Conservation (phyloP, 192 early-diverging fungal species). For the Backusella westeae region DNA sequence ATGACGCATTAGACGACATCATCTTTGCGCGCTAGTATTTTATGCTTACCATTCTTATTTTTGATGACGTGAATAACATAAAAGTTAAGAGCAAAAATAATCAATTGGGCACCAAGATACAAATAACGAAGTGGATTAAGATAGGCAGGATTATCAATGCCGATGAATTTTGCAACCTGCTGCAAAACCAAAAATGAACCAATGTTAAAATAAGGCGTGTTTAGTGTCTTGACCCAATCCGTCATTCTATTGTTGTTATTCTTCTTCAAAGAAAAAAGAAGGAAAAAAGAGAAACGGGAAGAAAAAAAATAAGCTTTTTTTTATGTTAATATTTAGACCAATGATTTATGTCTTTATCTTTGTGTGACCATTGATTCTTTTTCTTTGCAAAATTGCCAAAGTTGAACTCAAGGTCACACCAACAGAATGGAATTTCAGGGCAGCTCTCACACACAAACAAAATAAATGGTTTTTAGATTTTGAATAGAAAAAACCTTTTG, state of each 20-base stretch:
- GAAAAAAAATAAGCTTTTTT: background rate
- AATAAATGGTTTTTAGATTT: background rate
- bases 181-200: conserved; percentile 53
- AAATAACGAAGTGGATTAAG: conserved; percentile 52
- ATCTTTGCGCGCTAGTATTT: background rate
- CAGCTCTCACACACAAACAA: background rate
- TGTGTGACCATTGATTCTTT: background rate
- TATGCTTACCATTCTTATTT: conserved; percentile 67
- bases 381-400: background rate
- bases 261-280: background rate
- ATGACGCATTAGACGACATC: background rate
- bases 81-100: conserved; percentile 45
- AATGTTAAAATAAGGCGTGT: conserved; percentile 44
- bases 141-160: conserved; percentile 57
- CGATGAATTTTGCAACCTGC: conserved; percentile 59
- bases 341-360: background rate
- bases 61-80: conserved; percentile 44
- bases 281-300: background rate
- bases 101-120: conserved; percentile 58
- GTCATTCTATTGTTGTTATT: background rate
- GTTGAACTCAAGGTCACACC: background rate
- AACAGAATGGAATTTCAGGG: background rate
- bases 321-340: background rate
- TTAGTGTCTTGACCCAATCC: conserved; percentile 2
- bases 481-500: background rate